Evolutionary conservation across 1,139 yeast species (phyloP), one percentile per base, ranked within the genome.

Genomic region (Tardiomyces digboiensis): DNA sequence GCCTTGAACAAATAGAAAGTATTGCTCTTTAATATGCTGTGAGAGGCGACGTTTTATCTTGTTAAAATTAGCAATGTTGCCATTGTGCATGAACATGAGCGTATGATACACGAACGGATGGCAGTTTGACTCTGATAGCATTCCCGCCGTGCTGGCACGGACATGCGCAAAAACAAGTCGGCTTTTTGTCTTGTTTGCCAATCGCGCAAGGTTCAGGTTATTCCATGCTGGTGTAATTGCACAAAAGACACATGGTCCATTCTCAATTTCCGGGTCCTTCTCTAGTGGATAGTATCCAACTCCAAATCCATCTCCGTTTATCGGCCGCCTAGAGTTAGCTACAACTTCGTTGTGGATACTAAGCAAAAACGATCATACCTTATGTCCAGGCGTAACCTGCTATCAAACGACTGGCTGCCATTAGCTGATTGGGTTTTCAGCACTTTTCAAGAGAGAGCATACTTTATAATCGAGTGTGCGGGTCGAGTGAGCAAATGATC

Each of bases 251-350:
- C 94, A 85, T 20, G 93, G 91, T 0, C 83, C 83, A 40, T 72
- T 71, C 36, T 68, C 74, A 8, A 75, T 65, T 45, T 74, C 79
- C 1, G 67, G 66, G 41, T 78, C 83, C 37, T 54, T 51, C 39
- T 63, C 66, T 19, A 55, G 55, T 7, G 80, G 68, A 59, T 91
- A 91, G 66, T 91, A 91, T 1, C 97, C 97, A 7, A 91, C 94
- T 1, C 98, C 98, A 62, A 91, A 91, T 1, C 98, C 98, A 63
- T 91, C 98, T 38, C 98, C 98, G 60, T 91, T 91, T 52, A 91
- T 87, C 3, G 98, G 97, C 46, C 95, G 78, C 46, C 80, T 26
- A 5, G 12, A 26, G 14, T 26, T 26, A 26, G 33, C n/a, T n/a
- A n/a, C n/a, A n/a, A n/a, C 44, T 29, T 14, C 7, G 19, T n/a